phyloP scores from a whole-genome alignment of 305 asterid species.

The Solanum chacoense region DNA sequence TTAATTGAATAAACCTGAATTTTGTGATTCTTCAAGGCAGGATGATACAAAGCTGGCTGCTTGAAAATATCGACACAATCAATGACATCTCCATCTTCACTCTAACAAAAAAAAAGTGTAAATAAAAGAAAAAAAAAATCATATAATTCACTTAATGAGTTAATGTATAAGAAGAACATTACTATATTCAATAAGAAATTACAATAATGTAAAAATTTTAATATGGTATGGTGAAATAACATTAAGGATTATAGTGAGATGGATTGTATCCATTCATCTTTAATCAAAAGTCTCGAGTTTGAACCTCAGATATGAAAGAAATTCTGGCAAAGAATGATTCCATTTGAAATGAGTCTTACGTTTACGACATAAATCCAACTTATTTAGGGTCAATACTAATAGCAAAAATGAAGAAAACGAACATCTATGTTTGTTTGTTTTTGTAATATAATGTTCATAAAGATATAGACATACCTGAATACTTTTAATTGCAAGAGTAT shows the following conservation, averaged over 20 bases:
- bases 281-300: neutral
- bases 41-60: constrained; percentile 64
- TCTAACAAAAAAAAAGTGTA: constrained; percentile 12
- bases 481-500: neutral
- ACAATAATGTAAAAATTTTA: neutral
- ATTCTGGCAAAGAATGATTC: neutral
- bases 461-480: neutral
- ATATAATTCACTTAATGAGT: neutral
- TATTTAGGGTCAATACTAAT: neutral
- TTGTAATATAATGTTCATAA: neutral
- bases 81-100: constrained; percentile 60
- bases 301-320: neutral
- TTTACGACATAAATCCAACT: neutral
- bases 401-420: neutral
- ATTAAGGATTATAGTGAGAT: neutral
- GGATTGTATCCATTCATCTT: fast-evolving
- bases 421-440: neutral
- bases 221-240: neutral
- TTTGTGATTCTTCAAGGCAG: constrained; percentile 49
- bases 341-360: neutral
- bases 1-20: constrained; percentile 32
- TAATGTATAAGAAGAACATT: neutral
- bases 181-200: neutral
- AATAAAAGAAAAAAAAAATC: neutral
- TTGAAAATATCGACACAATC: constrained; percentile 52